Evolutionary conservation across 768 basidiomycete species (phyloP), one percentile per base, ranked within the genome.

Genomic region (Lentinula edodes): DNA sequence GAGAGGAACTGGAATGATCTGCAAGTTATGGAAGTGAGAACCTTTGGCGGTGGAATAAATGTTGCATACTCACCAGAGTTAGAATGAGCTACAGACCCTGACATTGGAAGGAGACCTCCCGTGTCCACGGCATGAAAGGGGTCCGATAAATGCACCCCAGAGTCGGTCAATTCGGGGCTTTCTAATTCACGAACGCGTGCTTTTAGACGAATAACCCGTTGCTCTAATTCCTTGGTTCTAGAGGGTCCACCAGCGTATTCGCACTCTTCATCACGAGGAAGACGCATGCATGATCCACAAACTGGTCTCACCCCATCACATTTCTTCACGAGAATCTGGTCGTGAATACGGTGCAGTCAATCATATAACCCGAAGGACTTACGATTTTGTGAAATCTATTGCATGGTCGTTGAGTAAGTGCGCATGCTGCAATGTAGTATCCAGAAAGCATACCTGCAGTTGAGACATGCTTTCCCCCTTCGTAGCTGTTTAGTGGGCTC

Each of bases 191-290:
- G 66, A 0, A 82, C 68, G 18, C 79, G 73, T 5, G 73, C 69
- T 62, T 73, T 71, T 34, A 82, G 68, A 41, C 73, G 72, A 0
- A 69, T 63, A 13, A 82, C 65, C 0, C 77, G 70, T 12, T 76
- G 74, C 62, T 81, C 76, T 10, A 82, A 65, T 1, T 71, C 66
- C 55, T 80, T 67, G 1, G 74, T 80, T 20, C 70, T 70, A 0
- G 80, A 73, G 16, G 66, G 66, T 1, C 70, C 75, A 53, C 80
- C 80, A 0, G 74, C 73, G 61, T 80, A 82, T 69, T 82, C 80
- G 54, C 80, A 82, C 43, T 78, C 78, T 7, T 77, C 78, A 9
- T 64, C 67, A 16, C 77, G 71, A 43, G 77, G 72, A 1, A 74
- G 73, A 6, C 77, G 69, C 12, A 69, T 65, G 63, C 80, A 82